These are phyloP conservation scores for Pestalotiopsis sp. DNA, from an alignment of 2,329 filamentous ascomycete species.

Conservation along the genomic window DNA sequence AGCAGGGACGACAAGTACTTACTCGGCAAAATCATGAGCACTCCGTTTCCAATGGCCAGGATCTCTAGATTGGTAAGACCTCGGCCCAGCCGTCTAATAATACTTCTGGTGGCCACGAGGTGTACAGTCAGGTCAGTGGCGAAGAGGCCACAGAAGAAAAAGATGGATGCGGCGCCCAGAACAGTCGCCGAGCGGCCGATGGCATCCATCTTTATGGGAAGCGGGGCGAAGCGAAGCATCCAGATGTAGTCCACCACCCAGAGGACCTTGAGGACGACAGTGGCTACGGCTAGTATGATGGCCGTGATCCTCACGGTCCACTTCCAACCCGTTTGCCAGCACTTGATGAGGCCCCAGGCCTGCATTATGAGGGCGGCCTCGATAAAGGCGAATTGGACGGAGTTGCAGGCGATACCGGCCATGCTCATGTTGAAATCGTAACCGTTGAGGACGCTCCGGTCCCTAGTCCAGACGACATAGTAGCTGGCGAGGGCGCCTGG, in stretches of 20 bases:
- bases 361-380: constrained; percentile 54
- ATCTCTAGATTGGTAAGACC: constrained; percentile 56
- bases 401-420: constrained; percentile 42
- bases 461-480: constrained; percentile 61
- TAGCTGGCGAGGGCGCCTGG: constrained; percentile 63
- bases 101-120: constrained; percentile 47
- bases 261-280: constrained; percentile 23
- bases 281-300: constrained; percentile 20
- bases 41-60: constrained; percentile 57
- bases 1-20: constrained; percentile 21
- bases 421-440: constrained; percentile 40
- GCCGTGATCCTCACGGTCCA: constrained; percentile 11
- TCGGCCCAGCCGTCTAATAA: constrained; percentile 38
- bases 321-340: constrained; percentile 46
- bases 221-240: constrained; percentile 16
- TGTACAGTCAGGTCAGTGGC: constrained; percentile 54
- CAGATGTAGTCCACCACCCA: constrained; percentile 25
- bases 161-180: constrained; percentile 44
- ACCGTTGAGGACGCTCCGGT: constrained; percentile 52
- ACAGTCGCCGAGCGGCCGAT: constrained; percentile 41
- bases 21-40: constrained; percentile 62
- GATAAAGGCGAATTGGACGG: constrained; percentile 48
- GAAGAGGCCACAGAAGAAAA: constrained; percentile 61
- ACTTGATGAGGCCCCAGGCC: constrained; percentile 53
- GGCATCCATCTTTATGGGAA: constrained; percentile 35